Base-by-base conservation (phyloP, 768 basidiomycete species). In the Gautieria morchelliformis region DNA sequence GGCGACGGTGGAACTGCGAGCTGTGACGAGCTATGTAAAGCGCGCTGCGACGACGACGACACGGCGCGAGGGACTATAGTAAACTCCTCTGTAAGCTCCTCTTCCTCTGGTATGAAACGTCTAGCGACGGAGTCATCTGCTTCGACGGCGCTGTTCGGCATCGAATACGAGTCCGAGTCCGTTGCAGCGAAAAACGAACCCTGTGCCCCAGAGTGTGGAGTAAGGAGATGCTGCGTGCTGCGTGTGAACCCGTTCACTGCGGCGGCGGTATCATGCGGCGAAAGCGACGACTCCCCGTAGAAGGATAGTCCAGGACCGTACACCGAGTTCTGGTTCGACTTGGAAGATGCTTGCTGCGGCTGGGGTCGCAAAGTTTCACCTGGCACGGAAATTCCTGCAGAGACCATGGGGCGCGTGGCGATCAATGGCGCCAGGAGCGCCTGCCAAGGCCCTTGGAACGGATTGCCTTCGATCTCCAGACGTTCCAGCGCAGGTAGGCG, bases 391-490 rank as follows among this genome's bases (percentile, higher is more conserved):
- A 47, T 59, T 37, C 37, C 33, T 53, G 48, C 27, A 30, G 24
- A 32, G 7, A 20, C 22, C 5, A 30, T 50, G 33, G 44, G 39
- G 32, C 52, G 48, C 15, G 58, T 80, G 22, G 73, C 68, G 65
- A 93, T 74, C 49, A 97, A 75, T 0, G 93, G 92, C 58, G 87
- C 88, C 24, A 96, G 84, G 53, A 99, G 75, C 33, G 89, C 84
- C 66, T 86, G 84, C 91, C 93, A 96, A 1, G 91, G 89, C 8
- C 89, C 89, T 63, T 90, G 89, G 71, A 99, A 97, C 8, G 94
- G 93, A 68, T 99, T 99, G 17, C 85, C 87, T 61, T 98, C 95
- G n/a, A 99, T 82, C 62, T 86, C 87, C 3, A 99, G 73, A 1
- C 85, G 87, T 69, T 95, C 91, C 48, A 99, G 75, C 32, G 78